Evolutionary conservation across 306 rosid species (phyloP), one percentile per base, ranked within the genome.

Genomic region (Hippophae rhamnoides): DNA sequence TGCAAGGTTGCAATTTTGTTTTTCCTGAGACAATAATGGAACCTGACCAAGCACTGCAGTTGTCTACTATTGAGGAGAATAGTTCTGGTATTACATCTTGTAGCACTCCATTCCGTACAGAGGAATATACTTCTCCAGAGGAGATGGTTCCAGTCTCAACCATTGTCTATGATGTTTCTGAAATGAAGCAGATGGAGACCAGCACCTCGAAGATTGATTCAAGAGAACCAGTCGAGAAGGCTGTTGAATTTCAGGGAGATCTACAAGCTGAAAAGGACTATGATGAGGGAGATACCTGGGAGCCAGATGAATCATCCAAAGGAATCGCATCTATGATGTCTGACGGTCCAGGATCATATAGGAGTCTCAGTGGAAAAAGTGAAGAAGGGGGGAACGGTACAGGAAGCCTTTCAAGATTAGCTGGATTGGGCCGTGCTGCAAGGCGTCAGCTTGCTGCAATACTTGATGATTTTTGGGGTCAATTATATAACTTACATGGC

Each of bases 391-490:
- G 99, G 58, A 82, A 66, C 50, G 84, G 88, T 58, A 69, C 89
- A 60, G 97, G 95, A 73, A 93, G 99, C 75, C 95, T 93, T 52
- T 93, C 99, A 4, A 86, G 89, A 74, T 69, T 88, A 69, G 94
- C 84, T 52, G 99, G 99, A 71, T 79, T 89, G 72, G 97, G 97
- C 41, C 97, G 99, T 59, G 94, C 90, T 44, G 95, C 90, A 73
- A 86, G 99, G 74, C 94, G 90, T 45, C 89, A 93, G 51, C 82
- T 93, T 64, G 90, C 97, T 48, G 63, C 70, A 27, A 67, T 67
- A 74, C 99, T 93, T 52, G 83, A 84, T 42, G 97, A 89, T 49
- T 93, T 93, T 57, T 93, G 99, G 99, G 90, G 94, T 52, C 88
- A 86, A 52, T 79, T 93, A 25, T 93, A 75, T 79, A 94, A 82